phyloP scores from a whole-genome alignment of 257 asterid genomes.

The Eustoma russellianum region DNA sequence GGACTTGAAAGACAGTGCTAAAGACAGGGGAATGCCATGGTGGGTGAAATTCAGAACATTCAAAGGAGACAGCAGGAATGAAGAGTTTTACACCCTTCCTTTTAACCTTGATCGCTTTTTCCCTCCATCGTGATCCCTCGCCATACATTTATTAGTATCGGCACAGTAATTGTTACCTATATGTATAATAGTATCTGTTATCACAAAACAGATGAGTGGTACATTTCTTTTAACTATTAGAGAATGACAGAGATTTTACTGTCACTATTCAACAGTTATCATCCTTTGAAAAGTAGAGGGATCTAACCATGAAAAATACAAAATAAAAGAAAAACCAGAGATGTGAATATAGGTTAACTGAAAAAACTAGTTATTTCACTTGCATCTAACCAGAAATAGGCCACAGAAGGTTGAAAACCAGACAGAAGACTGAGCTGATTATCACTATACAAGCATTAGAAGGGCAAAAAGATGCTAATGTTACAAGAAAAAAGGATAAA shows the following conservation, averaged over 20 bases:
- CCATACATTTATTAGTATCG: neutral
- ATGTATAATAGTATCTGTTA: neutral
- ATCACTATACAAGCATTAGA: too few relatives aligned
- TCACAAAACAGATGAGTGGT: neutral
- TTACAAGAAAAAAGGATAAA: too few relatives aligned
- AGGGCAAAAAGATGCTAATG: too few relatives aligned
- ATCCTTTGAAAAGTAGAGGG: too few relatives aligned
- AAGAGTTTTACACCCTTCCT: constrained; percentile 96
- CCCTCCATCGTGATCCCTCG: constrained; percentile 66
- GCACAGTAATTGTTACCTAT: neutral
- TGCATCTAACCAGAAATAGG: too few relatives aligned
- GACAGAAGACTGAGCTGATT: too few relatives aligned
- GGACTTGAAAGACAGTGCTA: constrained; percentile 79
- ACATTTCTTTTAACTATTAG: neutral
- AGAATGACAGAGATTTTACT: constrained; percentile 37
- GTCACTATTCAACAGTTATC: constrained; percentile 33
- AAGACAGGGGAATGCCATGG: constrained; percentile 98
- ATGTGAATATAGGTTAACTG: too few relatives aligned
- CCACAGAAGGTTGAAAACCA: too few relatives aligned
- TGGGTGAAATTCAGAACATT: constrained; percentile 87
- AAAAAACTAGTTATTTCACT: too few relatives aligned
- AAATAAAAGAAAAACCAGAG: neutral
- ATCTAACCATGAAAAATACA: too few relatives aligned
- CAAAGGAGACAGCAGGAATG: constrained; percentile 87
- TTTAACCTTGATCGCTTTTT: constrained; percentile 90